A percentile compares a stretch with the other conserved stretches of the same genome.
Evolutionary conservation across 768 basidiomycete species (phyloP).

Genomic region (Leccinum pellstonianum): DNA sequence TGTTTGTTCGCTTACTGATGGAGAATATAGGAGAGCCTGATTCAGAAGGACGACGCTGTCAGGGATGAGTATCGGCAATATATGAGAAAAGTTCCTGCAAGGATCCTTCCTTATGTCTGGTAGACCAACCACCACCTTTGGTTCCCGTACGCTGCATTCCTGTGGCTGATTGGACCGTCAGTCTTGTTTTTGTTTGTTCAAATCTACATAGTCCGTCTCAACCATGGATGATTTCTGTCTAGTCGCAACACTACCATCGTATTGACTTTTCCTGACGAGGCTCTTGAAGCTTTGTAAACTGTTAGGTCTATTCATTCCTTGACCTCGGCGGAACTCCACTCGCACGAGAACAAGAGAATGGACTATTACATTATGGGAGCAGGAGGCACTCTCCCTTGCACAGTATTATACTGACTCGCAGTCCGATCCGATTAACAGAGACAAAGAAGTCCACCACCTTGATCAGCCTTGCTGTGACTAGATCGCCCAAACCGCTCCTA

Average conservation of each 20-base stretch:
- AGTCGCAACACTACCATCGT: background rate
- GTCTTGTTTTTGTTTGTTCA: background rate
- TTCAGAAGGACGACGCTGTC: conserved; percentile 20
- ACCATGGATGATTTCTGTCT: background rate
- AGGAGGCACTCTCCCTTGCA: background rate
- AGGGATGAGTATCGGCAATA: conserved; percentile 29
- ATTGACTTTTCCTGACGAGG: background rate
- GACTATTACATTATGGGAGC: background rate
- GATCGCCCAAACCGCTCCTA: background rate
- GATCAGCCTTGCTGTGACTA: background rate
- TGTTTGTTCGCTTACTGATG: background rate
- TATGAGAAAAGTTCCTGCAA: conserved; percentile 27
- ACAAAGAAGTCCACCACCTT: background rate
- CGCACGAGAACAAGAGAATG: background rate
- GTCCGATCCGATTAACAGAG: background rate
- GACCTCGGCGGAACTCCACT: background rate
- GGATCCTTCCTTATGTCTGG: conserved; percentile 29
- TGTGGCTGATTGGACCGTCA: background rate
- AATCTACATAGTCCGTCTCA: background rate
- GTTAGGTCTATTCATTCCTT: background rate
- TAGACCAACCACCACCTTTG: conserved; percentile 1
- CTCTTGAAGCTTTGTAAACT: background rate
- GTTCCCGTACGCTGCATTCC: background rate
- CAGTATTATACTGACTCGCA: background rate
- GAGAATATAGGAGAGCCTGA: conserved; percentile 26